Evolutionary conservation across 176 grass and related monocot genomes (phyloP), one percentile per base, ranked within the genome.

Genomic region (Eleusine coracana): DNA sequence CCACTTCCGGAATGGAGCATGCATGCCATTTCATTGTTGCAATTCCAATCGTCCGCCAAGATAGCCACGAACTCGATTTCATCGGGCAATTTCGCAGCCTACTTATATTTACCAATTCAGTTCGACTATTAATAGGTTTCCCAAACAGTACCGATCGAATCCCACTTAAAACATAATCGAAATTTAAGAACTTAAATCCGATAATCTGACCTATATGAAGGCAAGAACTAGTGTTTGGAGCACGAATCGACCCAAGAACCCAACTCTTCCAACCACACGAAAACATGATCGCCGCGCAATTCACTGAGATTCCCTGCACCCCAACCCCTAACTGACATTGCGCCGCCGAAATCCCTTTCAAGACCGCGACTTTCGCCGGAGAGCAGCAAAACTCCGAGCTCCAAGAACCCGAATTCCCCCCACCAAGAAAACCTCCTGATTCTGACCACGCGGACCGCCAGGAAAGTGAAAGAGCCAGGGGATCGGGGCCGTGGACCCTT

Each of bases 401-500:
- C 23, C 50, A 70, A 29, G 71, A 69, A 76, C 63, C 70, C 42
- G 42, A 78, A 62, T 13, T 51, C 48, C 23, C 59, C 23, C 66
- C 62, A 60, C 17, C 56, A 41, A 25, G 60, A 34, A 68, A 61
- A 48, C 16, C 25, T 45, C 66, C 34, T 54, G 45, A 81, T 76
- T 84, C 82, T 54, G 27, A n/a, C 28, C 3, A 59, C 27, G 37
- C 68, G 75, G 36, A 82, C 66, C 83, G 41, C 36, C 14, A 7
- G 25, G 66, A 29, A 82, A 81, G 54, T 37, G 21, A 41, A 50
- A 60, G 46, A 73, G 58, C 38, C 12, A 38, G 21, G 79, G 83
- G 44, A 52, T 31, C 65, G 68, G 67, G 83, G 67, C 78, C 78
- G 67, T 39, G 78, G 49, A 66, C 5, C 9, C 61, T 75, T 87